A percentile compares a stretch with the other conserved stretches of the same genome.
Evolutionary conservation across 176 grass and related monocot genomes (phyloP).

Genomic region (Carex pumila): DNA sequence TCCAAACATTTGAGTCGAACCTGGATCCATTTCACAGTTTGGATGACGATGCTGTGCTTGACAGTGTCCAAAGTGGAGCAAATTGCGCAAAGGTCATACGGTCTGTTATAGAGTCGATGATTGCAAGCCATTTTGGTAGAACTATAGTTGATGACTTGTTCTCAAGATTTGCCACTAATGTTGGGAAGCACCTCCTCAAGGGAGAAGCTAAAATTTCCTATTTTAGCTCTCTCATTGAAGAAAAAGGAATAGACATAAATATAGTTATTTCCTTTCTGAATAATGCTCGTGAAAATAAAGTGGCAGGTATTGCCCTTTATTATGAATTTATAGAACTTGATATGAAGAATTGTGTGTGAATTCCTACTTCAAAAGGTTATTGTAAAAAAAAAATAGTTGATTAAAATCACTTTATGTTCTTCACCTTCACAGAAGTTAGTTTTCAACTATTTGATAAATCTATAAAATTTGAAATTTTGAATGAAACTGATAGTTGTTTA

Average conservation of each 20-base stretch:
- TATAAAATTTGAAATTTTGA: too few species aligned
- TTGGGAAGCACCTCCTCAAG: slow-evolving; percentile 25
- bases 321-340: too few species aligned
- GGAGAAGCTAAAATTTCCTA: slow-evolving; percentile 36
- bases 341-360: too few species aligned
- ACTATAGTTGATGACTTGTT: slow-evolving; percentile 46
- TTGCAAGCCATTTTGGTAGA: slow-evolving; percentile 29
- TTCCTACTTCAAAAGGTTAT: too few species aligned
- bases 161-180: slow-evolving; percentile 17
- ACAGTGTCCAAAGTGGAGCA: slow-evolving; percentile 28
- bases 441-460: too few species aligned
- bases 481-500: too few species aligned
- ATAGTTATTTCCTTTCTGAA: too few species aligned
- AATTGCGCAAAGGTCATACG: slow-evolving; percentile 33
- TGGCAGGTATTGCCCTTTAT: too few species aligned
- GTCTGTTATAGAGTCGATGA: slow-evolving; percentile 26
- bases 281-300: too few species aligned
- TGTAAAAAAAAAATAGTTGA: too few species aligned
- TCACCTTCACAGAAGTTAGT: too few species aligned
- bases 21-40: slow-evolving; percentile 17
- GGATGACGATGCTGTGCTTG: slow-evolving; percentile 4
- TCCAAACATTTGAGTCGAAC: neutral
- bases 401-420: too few species aligned
- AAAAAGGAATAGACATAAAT: neutral
- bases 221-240: slow-evolving; percentile 38